A percentile compares a stretch with the other conserved stretches of the same genome.
phyloP scores from a whole-genome alignment of 2,329 filamentous ascomycete genomes.

The Calonectria pteridis region DNA sequence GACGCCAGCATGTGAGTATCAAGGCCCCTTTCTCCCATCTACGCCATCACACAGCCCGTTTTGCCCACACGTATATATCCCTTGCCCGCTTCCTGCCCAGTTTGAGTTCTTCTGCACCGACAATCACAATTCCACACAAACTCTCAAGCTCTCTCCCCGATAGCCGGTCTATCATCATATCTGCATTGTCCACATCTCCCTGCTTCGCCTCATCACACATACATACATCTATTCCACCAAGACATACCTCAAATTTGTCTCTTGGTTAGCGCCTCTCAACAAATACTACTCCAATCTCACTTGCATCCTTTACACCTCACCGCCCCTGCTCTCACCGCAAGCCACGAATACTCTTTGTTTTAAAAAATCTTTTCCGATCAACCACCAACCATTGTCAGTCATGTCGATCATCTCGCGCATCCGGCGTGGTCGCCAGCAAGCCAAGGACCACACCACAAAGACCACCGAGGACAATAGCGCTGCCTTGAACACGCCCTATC shows the following conservation, averaged over 20 bases:
- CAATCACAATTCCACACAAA: background rate
- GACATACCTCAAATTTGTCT: background rate
- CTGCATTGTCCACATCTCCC: background rate
- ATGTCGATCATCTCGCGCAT: slow-evolving; percentile 72
- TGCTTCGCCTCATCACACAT: background rate
- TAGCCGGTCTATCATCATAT: background rate
- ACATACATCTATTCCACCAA: slow-evolving; percentile 1
- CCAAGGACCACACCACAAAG: slow-evolving; percentile 66
- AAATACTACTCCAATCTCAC: background rate
- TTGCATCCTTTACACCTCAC: background rate
- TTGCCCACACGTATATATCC: slow-evolving; percentile 12
- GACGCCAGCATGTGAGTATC: slow-evolving; percentile 16
- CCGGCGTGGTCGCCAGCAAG: slow-evolving; percentile 64
- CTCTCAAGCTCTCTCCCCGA: background rate
- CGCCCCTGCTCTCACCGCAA: background rate
- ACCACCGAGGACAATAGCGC: slow-evolving; percentile 60
- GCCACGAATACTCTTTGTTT: background rate
- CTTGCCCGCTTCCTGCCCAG: background rate
- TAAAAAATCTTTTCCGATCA: slow-evolving; percentile 12
- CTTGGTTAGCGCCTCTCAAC: background rate
- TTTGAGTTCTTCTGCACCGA: background rate
- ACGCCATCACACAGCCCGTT: background rate
- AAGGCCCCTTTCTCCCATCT: background rate
- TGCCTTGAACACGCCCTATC: slow-evolving; percentile 61
- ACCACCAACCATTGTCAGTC: slow-evolving; percentile 14